phyloP scores from a whole-genome alignment of 169 alveolate genomes.

The Plasmodium sp. region DNA sequence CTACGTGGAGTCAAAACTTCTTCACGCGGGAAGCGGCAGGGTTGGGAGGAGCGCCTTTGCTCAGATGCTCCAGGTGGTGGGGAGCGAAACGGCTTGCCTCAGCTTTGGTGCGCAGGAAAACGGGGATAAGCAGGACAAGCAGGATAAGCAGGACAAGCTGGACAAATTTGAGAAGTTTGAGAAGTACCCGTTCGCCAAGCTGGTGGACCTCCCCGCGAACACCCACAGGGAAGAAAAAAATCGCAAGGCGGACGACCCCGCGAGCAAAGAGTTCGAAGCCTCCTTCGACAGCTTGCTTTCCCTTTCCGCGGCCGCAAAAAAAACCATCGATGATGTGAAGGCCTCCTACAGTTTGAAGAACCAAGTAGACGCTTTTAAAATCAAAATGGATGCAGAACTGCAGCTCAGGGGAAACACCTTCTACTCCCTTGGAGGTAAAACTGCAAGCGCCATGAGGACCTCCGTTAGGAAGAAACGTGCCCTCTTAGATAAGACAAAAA shows the following conservation, averaged over 20 bases:
- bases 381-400: constrained; percentile 73
- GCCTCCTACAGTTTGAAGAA: constrained; percentile 7
- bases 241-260: background rate
- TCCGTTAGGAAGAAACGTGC: background rate
- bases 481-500: background rate
- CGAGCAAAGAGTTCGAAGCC: background rate
- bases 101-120: background rate
- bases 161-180: constrained; percentile 48
- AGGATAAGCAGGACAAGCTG: background rate
- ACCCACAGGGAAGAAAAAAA: background rate
- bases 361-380: constrained; percentile 23
- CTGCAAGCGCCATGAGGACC: background rate
- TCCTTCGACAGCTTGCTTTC: constrained; percentile 7
- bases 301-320: background rate
- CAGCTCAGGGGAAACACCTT: constrained; percentile 22
- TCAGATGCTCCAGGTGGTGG: background rate
- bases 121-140: background rate
- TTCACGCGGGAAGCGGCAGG: background rate
- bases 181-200: constrained; percentile 2
- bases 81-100: background rate
- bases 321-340: constrained; percentile 20
- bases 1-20: constrained; percentile 10
- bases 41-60: background rate
- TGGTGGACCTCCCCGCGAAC: background rate
- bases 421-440: background rate